Conservation (phyloP, 1,284 basidiomycete species). For the Trichosporon faecale region DNA sequence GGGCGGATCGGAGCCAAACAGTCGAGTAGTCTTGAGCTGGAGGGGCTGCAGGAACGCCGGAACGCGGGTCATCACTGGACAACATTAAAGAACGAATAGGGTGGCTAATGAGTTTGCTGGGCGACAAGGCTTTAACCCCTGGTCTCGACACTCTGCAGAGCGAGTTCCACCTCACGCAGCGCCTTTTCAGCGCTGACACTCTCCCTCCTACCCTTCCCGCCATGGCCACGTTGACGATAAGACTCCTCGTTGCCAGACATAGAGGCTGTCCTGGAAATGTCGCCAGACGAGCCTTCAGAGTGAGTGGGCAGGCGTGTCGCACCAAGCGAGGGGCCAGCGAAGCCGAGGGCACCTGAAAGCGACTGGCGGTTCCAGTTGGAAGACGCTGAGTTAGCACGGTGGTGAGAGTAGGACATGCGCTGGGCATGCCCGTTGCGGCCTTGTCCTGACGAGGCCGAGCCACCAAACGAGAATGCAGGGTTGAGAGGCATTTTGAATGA, state of each 20-base stretch:
- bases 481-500: constrained; percentile 37
- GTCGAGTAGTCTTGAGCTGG: neutral
- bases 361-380: constrained; percentile 36
- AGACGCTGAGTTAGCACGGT: constrained; percentile 36
- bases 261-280: constrained; percentile 13
- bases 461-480: constrained; percentile 25
- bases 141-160: constrained; percentile 57
- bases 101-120: neutral
- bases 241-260: constrained; percentile 31
- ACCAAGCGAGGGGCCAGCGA: constrained; percentile 23
- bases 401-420: constrained; percentile 26
- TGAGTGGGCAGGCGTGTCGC: constrained; percentile 41
- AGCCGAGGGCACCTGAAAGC: constrained; percentile 31
- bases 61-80: neutral
- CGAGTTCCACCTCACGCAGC: constrained; percentile 69
- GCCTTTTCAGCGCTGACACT: constrained; percentile 59
- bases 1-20: neutral
- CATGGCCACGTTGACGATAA: constrained; percentile 15
- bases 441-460: constrained; percentile 14
- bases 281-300: constrained; percentile 26
- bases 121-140: constrained; percentile 20
- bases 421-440: constrained; percentile 17
- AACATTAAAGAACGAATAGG: neutral
- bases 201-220: constrained; percentile 33
- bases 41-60: neutral